These are phyloP conservation scores for Xylaria sp. DNA, from an alignment of 2,329 filamentous ascomycete genomes.

Conservation along the genomic window DNA sequence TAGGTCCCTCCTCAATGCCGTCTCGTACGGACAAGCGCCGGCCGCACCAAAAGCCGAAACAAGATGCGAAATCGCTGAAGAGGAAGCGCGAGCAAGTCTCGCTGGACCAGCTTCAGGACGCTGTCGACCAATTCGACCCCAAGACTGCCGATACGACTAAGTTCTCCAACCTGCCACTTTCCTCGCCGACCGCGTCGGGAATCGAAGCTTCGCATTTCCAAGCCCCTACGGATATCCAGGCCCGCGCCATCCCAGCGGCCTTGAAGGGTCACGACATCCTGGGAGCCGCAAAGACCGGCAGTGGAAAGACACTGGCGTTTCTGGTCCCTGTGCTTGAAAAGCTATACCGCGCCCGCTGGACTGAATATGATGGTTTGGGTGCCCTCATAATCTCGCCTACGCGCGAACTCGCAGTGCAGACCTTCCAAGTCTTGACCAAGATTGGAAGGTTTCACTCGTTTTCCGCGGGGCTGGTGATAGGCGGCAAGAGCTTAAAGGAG, in stretches of 20 bases:
- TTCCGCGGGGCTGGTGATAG: conserved; percentile 92
- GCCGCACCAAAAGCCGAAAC: conserved; percentile 43
- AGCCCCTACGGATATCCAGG: conserved; percentile 89
- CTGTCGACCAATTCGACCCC: conserved; percentile 61
- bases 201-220: conserved; percentile 90
- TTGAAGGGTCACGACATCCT: conserved; percentile 78
- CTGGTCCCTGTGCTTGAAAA: conserved; percentile 92
- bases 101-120: conserved; percentile 52
- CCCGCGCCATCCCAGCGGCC: conserved; percentile 85
- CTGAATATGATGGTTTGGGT: conserved; percentile 88
- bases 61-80: conserved; percentile 51
- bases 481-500: conserved; percentile 89
- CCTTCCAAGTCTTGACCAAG: conserved; percentile 92
- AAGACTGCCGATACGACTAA: conserved; percentile 68
- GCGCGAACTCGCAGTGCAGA: conserved; percentile 91
- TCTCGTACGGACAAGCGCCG: conserved; percentile 38
- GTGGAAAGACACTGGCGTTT: conserved; percentile 95
- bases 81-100: conserved; percentile 56
- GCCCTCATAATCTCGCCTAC: conserved; percentile 95
- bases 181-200: conserved; percentile 79
- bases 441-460: conserved; percentile 90
- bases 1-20: conserved; percentile 39
- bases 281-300: conserved; percentile 94
- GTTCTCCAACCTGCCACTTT: conserved; percentile 89
- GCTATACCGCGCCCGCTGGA: conserved; percentile 87